These are phyloP conservation scores for Castanopsis chinensis DNA, from an alignment of 306 rosid species.

Conservation along the genomic window DNA sequence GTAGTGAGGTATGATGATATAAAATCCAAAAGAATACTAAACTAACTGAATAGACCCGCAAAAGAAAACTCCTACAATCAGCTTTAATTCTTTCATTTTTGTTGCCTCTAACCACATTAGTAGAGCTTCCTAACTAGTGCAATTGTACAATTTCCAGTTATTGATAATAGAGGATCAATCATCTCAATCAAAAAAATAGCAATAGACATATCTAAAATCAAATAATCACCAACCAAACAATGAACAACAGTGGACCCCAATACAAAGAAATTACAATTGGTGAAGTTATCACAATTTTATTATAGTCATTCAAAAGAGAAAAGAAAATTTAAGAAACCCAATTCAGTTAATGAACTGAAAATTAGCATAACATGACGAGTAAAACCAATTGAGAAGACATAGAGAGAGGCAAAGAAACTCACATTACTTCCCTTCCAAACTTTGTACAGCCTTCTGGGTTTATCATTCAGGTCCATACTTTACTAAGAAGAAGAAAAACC, in stretches of 20 bases:
- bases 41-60: no score
- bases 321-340: neutral
- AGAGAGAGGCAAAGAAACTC: constrained; percentile 26
- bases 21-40: no score
- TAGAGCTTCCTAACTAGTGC: no score
- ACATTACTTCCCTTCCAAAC: constrained; percentile 94
- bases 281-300: neutral
- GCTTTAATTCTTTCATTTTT: no score
- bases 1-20: no score
- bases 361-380: neutral
- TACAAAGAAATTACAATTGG: no score
- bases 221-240: neutral
- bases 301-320: neutral
- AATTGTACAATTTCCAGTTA: no score
- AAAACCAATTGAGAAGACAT: neutral
- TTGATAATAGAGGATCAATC: neutral
- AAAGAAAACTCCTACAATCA: no score
- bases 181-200: neutral
- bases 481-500: constrained; percentile 34
- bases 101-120: no score
- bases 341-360: neutral
- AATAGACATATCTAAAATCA: neutral
- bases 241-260: neutral
- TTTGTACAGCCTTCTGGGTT: constrained; percentile 69
- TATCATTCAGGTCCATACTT: constrained; percentile 32